Evolutionary conservation across 345 rosid species (phyloP), one percentile per base, ranked within the genome.

Genomic region (Cochlearia excelsa): DNA sequence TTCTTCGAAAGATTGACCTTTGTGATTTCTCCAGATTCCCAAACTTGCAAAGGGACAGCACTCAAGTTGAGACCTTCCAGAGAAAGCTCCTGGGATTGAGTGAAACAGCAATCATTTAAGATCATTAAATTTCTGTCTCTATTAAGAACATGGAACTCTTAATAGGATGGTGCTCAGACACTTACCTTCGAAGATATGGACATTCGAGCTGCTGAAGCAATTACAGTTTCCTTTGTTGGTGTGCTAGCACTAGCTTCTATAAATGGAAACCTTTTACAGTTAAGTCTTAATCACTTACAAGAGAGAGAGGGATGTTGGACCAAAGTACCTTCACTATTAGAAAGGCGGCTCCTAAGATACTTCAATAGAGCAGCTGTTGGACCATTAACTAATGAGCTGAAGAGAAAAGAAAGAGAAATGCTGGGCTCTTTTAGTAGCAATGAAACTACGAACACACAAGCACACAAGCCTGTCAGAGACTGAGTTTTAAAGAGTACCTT

Each of bases 361-460:
- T 73, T 84, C 81, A 92, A 54, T 67, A 92, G 80, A 50, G 90
- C 77, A 78, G 84, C 75, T 38, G 98, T 84, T 37, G 98, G 95
- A 61, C 98, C 98, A 65, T 85, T 78, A 53, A 92, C 95, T 82
- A 92, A 65, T 27, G 98, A 69, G 77, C 98, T 88, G 84, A 67
- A 58, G 41, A 37, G 57, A 30, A 57, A 50, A 62, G 47, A 30
- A 39, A 3, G 47, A 40, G 30, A 49, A 34, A 49, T 6, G 3
- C 47, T 55, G 33, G 44, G 33, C 34, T 41, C 27, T 40, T 51
- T 43, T 78, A 61, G 58, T 51, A 61, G 37, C 56, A 68, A 57
- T 48, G 46, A 44, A 57, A 29, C 16, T 37, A 59, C 67, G 46
- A 50, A 43, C 3, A 48, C 7, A 48, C 29, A 29, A 38, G 47